phyloP scores from a whole-genome alignment of 495 filamentous ascomycete genomes.

The Opeltia flavorubescens region DNA sequence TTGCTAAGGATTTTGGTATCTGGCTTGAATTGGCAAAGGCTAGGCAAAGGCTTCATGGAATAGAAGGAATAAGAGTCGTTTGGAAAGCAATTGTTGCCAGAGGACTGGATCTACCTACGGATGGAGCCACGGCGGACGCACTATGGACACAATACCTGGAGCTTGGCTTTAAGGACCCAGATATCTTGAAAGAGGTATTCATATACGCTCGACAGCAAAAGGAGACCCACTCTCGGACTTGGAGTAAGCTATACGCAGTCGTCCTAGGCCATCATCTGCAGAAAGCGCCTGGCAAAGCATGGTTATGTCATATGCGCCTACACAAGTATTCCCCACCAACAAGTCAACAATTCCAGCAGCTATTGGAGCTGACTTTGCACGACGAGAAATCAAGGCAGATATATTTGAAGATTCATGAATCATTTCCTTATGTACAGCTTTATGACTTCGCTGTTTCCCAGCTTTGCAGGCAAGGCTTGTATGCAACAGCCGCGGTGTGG shows the following conservation, averaged over 20 bases:
- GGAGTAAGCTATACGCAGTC: slow-evolving; percentile 33
- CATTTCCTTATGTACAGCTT: slow-evolving; percentile 37
- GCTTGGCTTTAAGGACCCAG: slow-evolving; percentile 30
- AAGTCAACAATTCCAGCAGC: slow-evolving; percentile 22
- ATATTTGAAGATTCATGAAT: slow-evolving; percentile 29
- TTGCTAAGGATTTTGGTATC: slow-evolving; percentile 35
- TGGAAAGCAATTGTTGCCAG: slow-evolving; percentile 45
- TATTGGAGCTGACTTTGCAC: slow-evolving; percentile 21
- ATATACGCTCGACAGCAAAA: slow-evolving; percentile 42
- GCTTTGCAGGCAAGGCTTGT: slow-evolving; percentile 35
- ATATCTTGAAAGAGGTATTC: slow-evolving; percentile 34
- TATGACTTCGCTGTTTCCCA: slow-evolving; percentile 47
- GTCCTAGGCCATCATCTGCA: slow-evolving; percentile 35
- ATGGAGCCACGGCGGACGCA: slow-evolving; percentile 31
- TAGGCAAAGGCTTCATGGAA: slow-evolving; percentile 44
- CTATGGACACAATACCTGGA: slow-evolving; percentile 44
- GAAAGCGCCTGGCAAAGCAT: slow-evolving; percentile 21
- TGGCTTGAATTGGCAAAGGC: slow-evolving; percentile 54
- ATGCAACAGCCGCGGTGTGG: slow-evolving; percentile 42
- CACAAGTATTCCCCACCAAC: slow-evolving; percentile 17
- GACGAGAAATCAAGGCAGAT: slow-evolving; percentile 8
- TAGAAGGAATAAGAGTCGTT: slow-evolving; percentile 41
- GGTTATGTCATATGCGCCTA: slow-evolving; percentile 34
- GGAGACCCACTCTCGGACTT: slow-evolving; percentile 26
- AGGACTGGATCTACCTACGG: slow-evolving; percentile 32